Percentiles rank a stretch among this genome's conserved stretches.
phyloP scores from a whole-genome alignment of 2,329 filamentous ascomycete genomes.

The Xylariaceae sp. region DNA sequence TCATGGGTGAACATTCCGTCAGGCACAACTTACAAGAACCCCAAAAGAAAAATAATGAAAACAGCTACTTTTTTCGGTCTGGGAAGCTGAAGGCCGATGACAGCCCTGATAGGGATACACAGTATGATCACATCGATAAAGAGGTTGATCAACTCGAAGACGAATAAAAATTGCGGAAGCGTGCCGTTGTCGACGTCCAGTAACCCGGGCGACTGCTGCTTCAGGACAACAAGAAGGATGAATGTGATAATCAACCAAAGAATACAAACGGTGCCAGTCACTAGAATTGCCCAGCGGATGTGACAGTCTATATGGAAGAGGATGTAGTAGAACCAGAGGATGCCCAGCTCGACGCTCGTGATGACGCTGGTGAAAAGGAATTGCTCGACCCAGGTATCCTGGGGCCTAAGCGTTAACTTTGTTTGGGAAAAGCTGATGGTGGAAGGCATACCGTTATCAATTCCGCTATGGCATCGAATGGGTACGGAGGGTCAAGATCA shows the following conservation, averaged over 20 bases:
- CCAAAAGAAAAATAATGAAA: neutral
- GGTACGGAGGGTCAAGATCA: too few species aligned
- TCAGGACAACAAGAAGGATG: neutral
- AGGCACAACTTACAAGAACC: neutral
- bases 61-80: neutral
- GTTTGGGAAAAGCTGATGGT: too few species aligned
- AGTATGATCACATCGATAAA: neutral
- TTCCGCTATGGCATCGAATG: too few species aligned
- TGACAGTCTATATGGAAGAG: neutral
- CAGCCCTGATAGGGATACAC: neutral
- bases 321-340: neutral
- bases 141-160: neutral
- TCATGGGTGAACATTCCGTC: neutral
- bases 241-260: neutral
- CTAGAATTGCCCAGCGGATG: neutral
- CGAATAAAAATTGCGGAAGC: neutral
- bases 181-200: too few species aligned
- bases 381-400: neutral
- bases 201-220: too few species aligned
- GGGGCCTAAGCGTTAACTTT: neutral
- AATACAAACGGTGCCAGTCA: neutral
- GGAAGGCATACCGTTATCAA: too few species aligned
- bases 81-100: neutral
- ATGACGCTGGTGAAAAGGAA: neutral
- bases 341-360: neutral